A percentile compares a stretch with the other conserved stretches of the same genome.
These are phyloP conservation scores for Cyberlindnera petersonii DNA, from an alignment of 805 yeast genomes.

Conservation along the genomic window DNA sequence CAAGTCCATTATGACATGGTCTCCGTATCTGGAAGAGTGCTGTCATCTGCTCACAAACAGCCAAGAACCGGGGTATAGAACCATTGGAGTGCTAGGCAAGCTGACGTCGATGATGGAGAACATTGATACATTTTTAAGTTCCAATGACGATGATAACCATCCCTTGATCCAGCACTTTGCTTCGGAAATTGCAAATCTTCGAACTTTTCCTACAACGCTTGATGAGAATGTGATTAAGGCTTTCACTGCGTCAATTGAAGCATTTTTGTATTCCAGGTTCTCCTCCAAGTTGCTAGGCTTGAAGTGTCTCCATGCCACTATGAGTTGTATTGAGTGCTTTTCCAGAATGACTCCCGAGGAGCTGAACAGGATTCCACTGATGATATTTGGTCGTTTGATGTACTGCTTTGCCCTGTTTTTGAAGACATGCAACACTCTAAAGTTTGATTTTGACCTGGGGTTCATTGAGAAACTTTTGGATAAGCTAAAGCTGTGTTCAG, in stretches of 20 bases:
- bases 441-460: slow-evolving; percentile 17
- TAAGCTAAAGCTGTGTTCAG: slow-evolving; percentile 16
- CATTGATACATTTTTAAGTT: slow-evolving; percentile 30
- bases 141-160: slow-evolving; percentile 18
- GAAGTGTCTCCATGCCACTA: slow-evolving; percentile 24
- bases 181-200: slow-evolving; percentile 16
- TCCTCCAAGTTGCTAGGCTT: slow-evolving; percentile 10
- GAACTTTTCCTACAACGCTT: slow-evolving; percentile 9
- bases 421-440: slow-evolving; percentile 22
- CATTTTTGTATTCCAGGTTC: slow-evolving; percentile 25
- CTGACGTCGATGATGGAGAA: slow-evolving; percentile 59
- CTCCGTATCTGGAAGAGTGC: slow-evolving; percentile 56
- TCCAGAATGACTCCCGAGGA: slow-evolving; percentile 15
- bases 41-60: slow-evolving; percentile 43
- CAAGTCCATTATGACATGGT: slow-evolving; percentile 59
- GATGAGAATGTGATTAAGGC: slow-evolving; percentile 17
- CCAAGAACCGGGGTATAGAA: slow-evolving; percentile 30
- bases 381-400: slow-evolving; percentile 27
- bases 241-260: slow-evolving; percentile 24
- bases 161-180: slow-evolving; percentile 17
- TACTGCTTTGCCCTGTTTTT: slow-evolving; percentile 27
- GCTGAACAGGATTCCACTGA: slow-evolving; percentile 19
- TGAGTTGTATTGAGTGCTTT: slow-evolving; percentile 18
- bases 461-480: slow-evolving; percentile 17
- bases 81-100: slow-evolving; percentile 55